phyloP scores from a whole-genome alignment of 805 yeast species.

The Grigorovia transvaalensis region DNA sequence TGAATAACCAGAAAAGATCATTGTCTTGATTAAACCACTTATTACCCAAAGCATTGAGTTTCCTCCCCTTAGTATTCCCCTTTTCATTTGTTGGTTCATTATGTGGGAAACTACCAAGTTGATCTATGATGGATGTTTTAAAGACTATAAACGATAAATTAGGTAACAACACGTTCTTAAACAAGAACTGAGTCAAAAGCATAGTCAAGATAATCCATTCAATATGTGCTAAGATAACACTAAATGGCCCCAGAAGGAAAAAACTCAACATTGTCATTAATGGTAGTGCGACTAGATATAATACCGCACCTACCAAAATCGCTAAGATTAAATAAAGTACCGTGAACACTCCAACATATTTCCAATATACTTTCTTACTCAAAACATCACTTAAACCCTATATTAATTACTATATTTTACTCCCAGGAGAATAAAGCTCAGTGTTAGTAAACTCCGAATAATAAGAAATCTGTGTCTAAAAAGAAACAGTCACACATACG shows the following conservation, averaged over 20 bases:
- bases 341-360: slow-evolving; percentile 17
- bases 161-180: slow-evolving; percentile 18
- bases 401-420: slow-evolving; percentile 3
- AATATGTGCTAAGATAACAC: slow-evolving; percentile 20
- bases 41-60: slow-evolving; percentile 1
- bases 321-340: slow-evolving; percentile 17
- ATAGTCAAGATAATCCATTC: slow-evolving; percentile 25
- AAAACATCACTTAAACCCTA: slow-evolving; percentile 22
- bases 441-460: background rate
- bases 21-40: background rate
- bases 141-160: slow-evolving; percentile 6
- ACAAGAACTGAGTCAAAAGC: slow-evolving; percentile 17
- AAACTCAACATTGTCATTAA: slow-evolving; percentile 11
- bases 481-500: background rate
- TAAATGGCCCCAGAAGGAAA: slow-evolving; percentile 25
- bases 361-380: slow-evolving; percentile 21
- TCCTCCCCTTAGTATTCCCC: background rate
- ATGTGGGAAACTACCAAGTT: slow-evolving; percentile 10
- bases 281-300: slow-evolving; percentile 23
- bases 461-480: too few relatives aligned
- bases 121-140: slow-evolving; percentile 28
- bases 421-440: background rate
- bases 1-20: background rate
- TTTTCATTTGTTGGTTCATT: slow-evolving; percentile 1
- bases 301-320: slow-evolving; percentile 12